Percentiles rank a stretch among this genome's conserved stretches.
Evolutionary conservation across 371 early-diverging fungal genomes (phyloP).

Genomic region (Mucor sp.): DNA sequence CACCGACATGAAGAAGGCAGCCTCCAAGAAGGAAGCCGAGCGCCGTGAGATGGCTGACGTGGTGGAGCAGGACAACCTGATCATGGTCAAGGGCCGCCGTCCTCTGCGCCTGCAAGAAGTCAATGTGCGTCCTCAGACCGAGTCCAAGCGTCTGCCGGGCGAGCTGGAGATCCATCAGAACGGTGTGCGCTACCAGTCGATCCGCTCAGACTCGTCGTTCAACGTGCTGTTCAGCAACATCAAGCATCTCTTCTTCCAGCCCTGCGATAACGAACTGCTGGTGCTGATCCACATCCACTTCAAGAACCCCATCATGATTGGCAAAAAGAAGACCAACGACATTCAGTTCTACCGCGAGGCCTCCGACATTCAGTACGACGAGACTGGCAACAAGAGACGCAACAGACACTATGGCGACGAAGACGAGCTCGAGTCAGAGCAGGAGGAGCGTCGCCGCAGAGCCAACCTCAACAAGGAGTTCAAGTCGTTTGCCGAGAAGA

Average conservation of each 20-base stretch:
- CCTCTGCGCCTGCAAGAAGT: slow-evolving; percentile 86
- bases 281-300: slow-evolving; percentile 97
- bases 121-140: slow-evolving; percentile 83
- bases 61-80: slow-evolving; percentile 91
- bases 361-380: slow-evolving; percentile 93
- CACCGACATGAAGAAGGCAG: slow-evolving; percentile 88
- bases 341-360: slow-evolving; percentile 99
- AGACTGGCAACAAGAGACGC: slow-evolving; percentile 96
- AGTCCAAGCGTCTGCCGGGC: slow-evolving; percentile 88
- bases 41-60: slow-evolving; percentile 95
- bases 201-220: slow-evolving; percentile 82
- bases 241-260: slow-evolving; percentile 98
- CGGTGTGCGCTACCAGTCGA: slow-evolving; percentile 90
- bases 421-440: slow-evolving; percentile 95
- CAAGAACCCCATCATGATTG: slow-evolving; percentile 95
- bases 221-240: slow-evolving; percentile 98
- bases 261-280: slow-evolving; percentile 95
- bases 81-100: slow-evolving; percentile 79
- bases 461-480: slow-evolving; percentile 94
- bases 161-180: slow-evolving; percentile 95
- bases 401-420: slow-evolving; percentile 92
- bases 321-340: slow-evolving; percentile 98
- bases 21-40: slow-evolving; percentile 89
- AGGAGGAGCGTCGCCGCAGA: slow-evolving; percentile 91
- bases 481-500: slow-evolving; percentile 89